Evolutionary conservation across 306 rosid species (phyloP), one percentile per base, ranked within the genome.

Genomic region (Cicer yamashitae): DNA sequence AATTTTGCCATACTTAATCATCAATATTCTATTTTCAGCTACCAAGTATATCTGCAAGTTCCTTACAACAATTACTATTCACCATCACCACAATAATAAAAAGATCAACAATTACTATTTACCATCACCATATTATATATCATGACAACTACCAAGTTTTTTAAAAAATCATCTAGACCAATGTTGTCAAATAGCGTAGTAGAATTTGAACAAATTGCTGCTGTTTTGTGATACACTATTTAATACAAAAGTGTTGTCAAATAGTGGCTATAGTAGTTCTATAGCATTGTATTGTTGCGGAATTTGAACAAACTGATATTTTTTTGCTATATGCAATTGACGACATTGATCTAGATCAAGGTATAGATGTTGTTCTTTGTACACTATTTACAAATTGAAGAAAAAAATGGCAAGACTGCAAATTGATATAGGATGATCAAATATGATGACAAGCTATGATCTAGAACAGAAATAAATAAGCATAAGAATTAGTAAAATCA

Each of bases 1-100:
- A n/a, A 38, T 59, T 53, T 54, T 80, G 22, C 71, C 77, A 78
- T 89, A 84, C n/a, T 57, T 79, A 48, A 93, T 84, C 88, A 70
- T 71, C 82, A 86, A 25, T 73, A 93, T 77, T 82, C 88, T 89
- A 79, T 86, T 86, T 53, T 85, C 96, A 17, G 91, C 96, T 17
- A 89, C 86, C 83, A 91, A 70, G 82, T 86, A 93, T 67, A 93
- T 80, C 98, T 93, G 89, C 64, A 78, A 74, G 43, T 25, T 12
- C 44, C 17, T 52, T 25, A 40, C 63, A 75, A 7, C 39, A 57
- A 45, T 81, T 18, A 74, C 34, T 4, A 59, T 40, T 10, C 66
- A 13, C 13, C 65, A 70, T n/a, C 25, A 22, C 10, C 46, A 61
- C 10, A 14, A 40, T 10, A 70, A 48, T 39, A 20, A 50, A 69